Evolutionary conservation across 192 early-diverging fungal genomes (phyloP).

Genomic region (Glomus cerebriforme): DNA sequence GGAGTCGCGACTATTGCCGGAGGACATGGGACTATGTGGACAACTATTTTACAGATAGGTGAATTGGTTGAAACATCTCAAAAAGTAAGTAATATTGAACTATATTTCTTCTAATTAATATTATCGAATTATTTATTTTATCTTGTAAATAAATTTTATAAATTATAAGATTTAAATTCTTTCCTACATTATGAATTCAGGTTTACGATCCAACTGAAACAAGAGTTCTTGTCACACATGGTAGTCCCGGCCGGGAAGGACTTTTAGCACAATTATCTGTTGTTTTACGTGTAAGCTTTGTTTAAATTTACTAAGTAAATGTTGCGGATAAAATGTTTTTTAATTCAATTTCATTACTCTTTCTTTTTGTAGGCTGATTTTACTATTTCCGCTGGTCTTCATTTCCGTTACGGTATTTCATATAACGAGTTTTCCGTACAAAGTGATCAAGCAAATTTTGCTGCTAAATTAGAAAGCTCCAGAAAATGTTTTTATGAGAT

Average conservation of each 20-base stretch:
- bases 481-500: conserved; percentile 54
- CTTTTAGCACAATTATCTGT: conserved; percentile 58
- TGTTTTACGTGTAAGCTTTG: conserved; percentile 46
- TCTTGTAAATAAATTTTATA: too few species aligned
- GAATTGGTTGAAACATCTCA: conserved; percentile 61
- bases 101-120: neutral
- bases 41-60: conserved; percentile 62
- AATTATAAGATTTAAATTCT: neutral
- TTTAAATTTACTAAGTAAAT: neutral
- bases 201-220: conserved; percentile 60
- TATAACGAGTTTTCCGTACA: conserved; percentile 65
- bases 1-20: conserved; percentile 60
- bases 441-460: conserved; percentile 54
- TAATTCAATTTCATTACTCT: neutral
- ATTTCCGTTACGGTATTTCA: conserved; percentile 63
- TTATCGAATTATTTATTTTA: neutral
- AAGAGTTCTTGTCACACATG: conserved; percentile 57
- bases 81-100: conserved; percentile 27
- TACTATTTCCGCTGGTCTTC: conserved; percentile 63
- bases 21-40: conserved; percentile 66
- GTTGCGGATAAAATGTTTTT: neutral
- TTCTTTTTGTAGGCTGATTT: conserved; percentile 53
- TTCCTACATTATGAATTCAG: conserved; percentile 22
- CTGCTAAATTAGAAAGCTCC: conserved; percentile 50
- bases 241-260: conserved; percentile 61